phyloP scores from a whole-genome alignment of 177 flowering plant genomes.

The Vitis hybrid region DNA sequence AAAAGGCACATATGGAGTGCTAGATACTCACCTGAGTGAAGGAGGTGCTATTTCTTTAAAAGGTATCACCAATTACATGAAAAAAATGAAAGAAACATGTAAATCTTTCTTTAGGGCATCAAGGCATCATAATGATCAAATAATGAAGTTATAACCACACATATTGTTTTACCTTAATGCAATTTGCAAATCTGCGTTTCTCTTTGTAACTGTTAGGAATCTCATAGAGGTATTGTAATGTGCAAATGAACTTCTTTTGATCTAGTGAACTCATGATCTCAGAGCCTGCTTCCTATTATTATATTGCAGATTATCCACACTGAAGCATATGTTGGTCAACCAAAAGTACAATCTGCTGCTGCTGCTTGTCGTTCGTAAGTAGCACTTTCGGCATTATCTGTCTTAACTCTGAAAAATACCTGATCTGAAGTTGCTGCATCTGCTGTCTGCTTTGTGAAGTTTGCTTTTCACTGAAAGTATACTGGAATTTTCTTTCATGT shows the following conservation, averaged over 20 bases:
- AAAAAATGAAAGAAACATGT: too few relatives aligned
- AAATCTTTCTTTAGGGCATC: too few relatives aligned
- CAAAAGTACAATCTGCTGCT: slow-evolving; percentile 96
- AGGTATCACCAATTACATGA: too few relatives aligned
- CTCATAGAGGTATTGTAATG: too few relatives aligned
- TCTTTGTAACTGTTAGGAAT: too few relatives aligned
- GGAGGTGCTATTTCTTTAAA: too few relatives aligned
- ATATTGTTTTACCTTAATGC: not conserved
- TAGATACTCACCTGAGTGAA: too few relatives aligned
- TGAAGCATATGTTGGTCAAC: slow-evolving; percentile 80
- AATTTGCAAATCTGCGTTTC: not conserved
- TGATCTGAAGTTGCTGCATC: too few relatives aligned
- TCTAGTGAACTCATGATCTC: too few relatives aligned
- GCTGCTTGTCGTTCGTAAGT: slow-evolving; percentile 88
- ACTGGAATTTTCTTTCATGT: not conserved
- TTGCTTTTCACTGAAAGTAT: not conserved
- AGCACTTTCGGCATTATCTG: not conserved
- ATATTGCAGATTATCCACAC: slow-evolving; percentile 76
- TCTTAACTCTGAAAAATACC: not conserved
- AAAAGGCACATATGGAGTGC: too few relatives aligned
- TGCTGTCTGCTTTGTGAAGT: not conserved
- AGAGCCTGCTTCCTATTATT: not conserved
- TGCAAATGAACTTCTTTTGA: too few relatives aligned
- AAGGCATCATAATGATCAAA: not conserved
- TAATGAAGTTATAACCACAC: not conserved